Evolutionary conservation across 805 yeast genomes (phyloP).

Genomic region (Kockiozyma suomiensis): DNA sequence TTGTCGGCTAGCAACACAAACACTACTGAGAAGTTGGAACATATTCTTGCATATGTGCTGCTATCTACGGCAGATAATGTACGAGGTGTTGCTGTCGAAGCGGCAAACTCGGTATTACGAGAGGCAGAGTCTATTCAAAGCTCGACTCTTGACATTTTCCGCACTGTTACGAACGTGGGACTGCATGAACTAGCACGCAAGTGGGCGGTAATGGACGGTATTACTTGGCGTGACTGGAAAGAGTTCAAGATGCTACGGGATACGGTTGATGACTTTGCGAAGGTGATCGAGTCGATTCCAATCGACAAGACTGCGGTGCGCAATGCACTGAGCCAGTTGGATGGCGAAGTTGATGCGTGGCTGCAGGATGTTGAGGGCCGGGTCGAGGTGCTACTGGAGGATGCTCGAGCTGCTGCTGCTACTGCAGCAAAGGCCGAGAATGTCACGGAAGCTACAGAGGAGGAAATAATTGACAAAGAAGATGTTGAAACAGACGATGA

Average conservation of each 20-base stretch:
- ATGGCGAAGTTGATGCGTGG: conserved; percentile 21
- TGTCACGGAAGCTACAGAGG: neutral
- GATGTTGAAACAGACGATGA: neutral
- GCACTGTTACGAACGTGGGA: conserved; percentile 29
- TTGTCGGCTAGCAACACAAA: neutral
- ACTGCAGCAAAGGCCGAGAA: neutral
- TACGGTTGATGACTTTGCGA: conserved; percentile 26
- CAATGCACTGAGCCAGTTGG: conserved; percentile 1
- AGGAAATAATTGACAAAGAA: neutral
- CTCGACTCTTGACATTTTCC: conserved; percentile 21
- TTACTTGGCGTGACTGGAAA: conserved; percentile 33
- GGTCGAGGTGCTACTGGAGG: conserved; percentile 7
- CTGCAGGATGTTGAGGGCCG: conserved; percentile 9
- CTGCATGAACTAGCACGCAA: conserved; percentile 30
- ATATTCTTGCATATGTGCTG: conserved; percentile 1
- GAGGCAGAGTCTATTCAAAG: conserved; percentile 23
- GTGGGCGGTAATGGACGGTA: conserved; percentile 30
- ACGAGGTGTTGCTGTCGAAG: conserved; percentile 7
- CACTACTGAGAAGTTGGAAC: conserved; percentile 1
- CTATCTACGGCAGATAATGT: conserved; percentile 16
- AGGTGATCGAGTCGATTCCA: conserved; percentile 24
- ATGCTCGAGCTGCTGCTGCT: neutral
- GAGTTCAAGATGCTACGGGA: conserved; percentile 22
- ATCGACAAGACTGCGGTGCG: conserved; percentile 9
- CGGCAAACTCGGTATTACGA: conserved; percentile 3